A percentile compares a stretch with the other conserved stretches of the same genome.
phyloP scores from a whole-genome alignment of 768 basidiomycete genomes.

The Kondoa malvinella region DNA sequence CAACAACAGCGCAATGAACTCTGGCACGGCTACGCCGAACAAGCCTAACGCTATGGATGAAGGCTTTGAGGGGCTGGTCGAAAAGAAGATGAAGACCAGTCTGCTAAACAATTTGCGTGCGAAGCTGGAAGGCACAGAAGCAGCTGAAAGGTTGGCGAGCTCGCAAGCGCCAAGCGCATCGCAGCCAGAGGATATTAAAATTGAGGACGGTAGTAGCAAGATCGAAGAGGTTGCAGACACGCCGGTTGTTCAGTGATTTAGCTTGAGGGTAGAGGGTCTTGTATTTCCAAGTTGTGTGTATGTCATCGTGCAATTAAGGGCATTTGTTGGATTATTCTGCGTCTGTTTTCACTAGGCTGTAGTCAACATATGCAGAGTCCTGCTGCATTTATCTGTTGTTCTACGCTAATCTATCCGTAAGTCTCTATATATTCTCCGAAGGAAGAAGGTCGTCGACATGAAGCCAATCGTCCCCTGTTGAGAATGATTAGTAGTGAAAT shows the following conservation, averaged over 20 bases:
- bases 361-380: too few relatives aligned
- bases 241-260: neutral
- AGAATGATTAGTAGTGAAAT: neutral
- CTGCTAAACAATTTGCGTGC: constrained; percentile 55
- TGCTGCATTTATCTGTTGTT: too few relatives aligned
- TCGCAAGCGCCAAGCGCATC: neutral
- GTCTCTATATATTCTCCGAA: constrained; percentile 12
- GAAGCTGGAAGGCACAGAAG: constrained; percentile 12
- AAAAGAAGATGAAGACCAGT: constrained; percentile 68
- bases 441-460: constrained; percentile 9
- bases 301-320: too few relatives aligned
- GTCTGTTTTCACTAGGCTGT: too few relatives aligned
- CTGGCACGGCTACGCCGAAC: constrained; percentile 7
- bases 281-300: too few relatives aligned
- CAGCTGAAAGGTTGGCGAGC: neutral
- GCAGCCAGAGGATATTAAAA: too few relatives aligned
- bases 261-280: neutral
- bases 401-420: constrained; percentile 16
- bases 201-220: neutral
- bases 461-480: constrained; percentile 5
- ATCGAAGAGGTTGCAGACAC: neutral
- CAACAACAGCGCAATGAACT: neutral
- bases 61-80: constrained; percentile 43
- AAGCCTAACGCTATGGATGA: constrained; percentile 37
- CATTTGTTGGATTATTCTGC: too few relatives aligned